A percentile compares a stretch with the other conserved stretches of the same genome.
Evolutionary conservation across 495 filamentous ascomycete genomes (phyloP).

Genomic region (Annulohypoxylon moriforme): DNA sequence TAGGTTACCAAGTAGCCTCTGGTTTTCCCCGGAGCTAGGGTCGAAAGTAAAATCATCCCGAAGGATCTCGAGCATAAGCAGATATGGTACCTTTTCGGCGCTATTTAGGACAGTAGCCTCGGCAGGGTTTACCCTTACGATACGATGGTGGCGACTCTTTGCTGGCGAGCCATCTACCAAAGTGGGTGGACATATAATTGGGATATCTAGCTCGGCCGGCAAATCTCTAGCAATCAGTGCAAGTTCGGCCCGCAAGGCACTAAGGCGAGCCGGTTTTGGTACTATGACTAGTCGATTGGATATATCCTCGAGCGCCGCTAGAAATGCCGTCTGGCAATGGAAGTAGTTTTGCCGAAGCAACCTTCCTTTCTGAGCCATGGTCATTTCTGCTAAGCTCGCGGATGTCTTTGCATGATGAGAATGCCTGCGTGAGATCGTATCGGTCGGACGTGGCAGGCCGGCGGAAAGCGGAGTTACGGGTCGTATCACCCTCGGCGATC

Average conservation of each 20-base stretch:
- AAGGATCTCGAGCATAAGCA: conserved; percentile 80
- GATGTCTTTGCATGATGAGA: conserved; percentile 60
- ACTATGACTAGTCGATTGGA: conserved; percentile 79
- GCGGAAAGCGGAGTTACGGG: conserved; percentile 63
- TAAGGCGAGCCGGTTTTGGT: conserved; percentile 78
- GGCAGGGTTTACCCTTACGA: conserved; percentile 79
- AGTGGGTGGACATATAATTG: conserved; percentile 75
- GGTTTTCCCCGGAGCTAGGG: conserved; percentile 71
- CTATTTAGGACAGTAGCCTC: conserved; percentile 83
- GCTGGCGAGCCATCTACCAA: conserved; percentile 71
- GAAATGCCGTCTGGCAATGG: conserved; percentile 75
- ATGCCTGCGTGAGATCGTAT: conserved; percentile 59
- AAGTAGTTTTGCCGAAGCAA: conserved; percentile 79
- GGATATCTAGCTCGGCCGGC: conserved; percentile 80
- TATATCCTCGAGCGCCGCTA: conserved; percentile 78
- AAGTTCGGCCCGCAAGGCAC: conserved; percentile 78
- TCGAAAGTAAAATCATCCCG: conserved; percentile 81
- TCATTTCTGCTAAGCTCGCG: conserved; percentile 65
- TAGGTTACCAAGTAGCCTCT: conserved; percentile 68
- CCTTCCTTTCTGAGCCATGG: conserved; percentile 66
- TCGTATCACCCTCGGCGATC: conserved; percentile 59
- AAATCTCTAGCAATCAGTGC: conserved; percentile 78
- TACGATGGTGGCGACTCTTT: conserved; percentile 75
- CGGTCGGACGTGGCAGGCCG: conserved; percentile 62
- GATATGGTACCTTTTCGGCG: conserved; percentile 79